These are phyloP conservation scores for Papiliotrema terrestris DNA, from an alignment of 1,284 basidiomycete genomes.

Conservation along the genomic window DNA sequence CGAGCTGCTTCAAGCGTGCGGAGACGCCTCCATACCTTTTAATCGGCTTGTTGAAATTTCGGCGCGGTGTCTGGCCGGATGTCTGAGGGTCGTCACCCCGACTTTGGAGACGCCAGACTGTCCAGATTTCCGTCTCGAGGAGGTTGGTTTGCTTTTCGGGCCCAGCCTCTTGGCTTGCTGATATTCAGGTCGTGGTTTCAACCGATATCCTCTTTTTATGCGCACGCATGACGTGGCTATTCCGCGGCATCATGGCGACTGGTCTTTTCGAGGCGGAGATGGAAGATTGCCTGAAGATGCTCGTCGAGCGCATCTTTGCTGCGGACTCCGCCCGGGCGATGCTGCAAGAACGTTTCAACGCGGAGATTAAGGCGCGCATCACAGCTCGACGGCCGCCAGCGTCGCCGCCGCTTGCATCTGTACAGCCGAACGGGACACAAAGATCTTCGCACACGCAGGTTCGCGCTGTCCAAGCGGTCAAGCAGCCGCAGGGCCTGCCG, in stretches of 20 bases:
- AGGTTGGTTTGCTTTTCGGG: neutral
- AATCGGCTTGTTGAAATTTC: constrained; percentile 6
- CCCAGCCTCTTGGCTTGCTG: neutral
- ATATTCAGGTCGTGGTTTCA: constrained; percentile 2
- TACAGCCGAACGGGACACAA: neutral
- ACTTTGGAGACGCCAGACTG: neutral
- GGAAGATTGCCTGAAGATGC: neutral
- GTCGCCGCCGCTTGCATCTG: neutral
- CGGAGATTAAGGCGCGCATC: neutral
- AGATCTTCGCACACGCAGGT: neutral
- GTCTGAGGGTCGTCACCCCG: neutral
- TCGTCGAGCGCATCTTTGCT: neutral
- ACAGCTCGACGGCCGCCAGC: neutral
- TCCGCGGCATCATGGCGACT: neutral
- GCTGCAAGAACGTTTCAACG: neutral
- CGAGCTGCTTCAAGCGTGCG: constrained; percentile 17
- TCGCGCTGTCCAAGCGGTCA: neutral
- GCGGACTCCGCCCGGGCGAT: neutral
- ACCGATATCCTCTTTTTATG: neutral
- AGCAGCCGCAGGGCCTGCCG: neutral
- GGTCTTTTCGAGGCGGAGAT: neutral
- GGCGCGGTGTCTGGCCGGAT: neutral
- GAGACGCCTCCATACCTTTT: constrained; percentile 8
- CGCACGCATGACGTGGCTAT: neutral
- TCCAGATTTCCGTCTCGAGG: neutral